Percentiles rank a stretch among this genome's conserved stretches.
Conservation (phyloP, 1,284 basidiomycete species). For the Leccinum griseonigrum region DNA sequence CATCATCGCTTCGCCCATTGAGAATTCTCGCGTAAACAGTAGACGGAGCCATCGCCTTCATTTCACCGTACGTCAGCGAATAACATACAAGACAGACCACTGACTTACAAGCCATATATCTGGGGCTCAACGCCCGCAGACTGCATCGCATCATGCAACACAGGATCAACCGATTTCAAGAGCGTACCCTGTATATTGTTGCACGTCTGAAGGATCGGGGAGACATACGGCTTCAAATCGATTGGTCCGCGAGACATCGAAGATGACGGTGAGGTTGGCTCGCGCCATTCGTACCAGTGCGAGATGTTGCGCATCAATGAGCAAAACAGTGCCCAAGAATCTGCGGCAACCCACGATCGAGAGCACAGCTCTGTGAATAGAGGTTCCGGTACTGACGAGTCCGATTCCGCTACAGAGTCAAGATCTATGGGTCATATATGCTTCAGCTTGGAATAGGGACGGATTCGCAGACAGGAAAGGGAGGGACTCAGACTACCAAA, state of each 20-base stretch:
- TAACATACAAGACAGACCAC: constrained; percentile 5
- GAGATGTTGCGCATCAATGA: constrained; percentile 75
- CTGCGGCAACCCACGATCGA: constrained; percentile 71
- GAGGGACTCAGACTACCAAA: constrained; percentile 2
- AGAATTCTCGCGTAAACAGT: constrained; percentile 87
- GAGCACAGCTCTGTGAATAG: constrained; percentile 61
- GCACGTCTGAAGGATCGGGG: constrained; percentile 82
- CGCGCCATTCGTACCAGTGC: constrained; percentile 89
- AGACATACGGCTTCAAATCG: constrained; percentile 58
- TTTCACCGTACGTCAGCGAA: constrained; percentile 13
- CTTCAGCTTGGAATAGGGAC: constrained; percentile 25
- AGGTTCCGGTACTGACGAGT: constrained; percentile 28
- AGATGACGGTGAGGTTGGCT: constrained; percentile 38
- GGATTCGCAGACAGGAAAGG: constrained; percentile 18
- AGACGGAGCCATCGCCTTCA: constrained; percentile 86
- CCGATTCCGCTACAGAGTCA: constrained; percentile 62
- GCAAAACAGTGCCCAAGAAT: constrained; percentile 81
- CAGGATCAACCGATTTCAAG: constrained; percentile 79
- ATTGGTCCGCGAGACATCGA: constrained; percentile 46
- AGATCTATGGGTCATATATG: constrained; percentile 46
- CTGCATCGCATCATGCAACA: constrained; percentile 73
- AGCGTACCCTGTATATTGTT: constrained; percentile 73
- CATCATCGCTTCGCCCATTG: constrained; percentile 69
- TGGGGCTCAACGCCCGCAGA: constrained; percentile 86
- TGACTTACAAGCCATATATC: constrained; percentile 83